Evolutionary conservation across 2,329 filamentous ascomycete genomes (phyloP), one percentile per base, ranked within the genome.

Genomic region (Fusarium oligoseptatum): DNA sequence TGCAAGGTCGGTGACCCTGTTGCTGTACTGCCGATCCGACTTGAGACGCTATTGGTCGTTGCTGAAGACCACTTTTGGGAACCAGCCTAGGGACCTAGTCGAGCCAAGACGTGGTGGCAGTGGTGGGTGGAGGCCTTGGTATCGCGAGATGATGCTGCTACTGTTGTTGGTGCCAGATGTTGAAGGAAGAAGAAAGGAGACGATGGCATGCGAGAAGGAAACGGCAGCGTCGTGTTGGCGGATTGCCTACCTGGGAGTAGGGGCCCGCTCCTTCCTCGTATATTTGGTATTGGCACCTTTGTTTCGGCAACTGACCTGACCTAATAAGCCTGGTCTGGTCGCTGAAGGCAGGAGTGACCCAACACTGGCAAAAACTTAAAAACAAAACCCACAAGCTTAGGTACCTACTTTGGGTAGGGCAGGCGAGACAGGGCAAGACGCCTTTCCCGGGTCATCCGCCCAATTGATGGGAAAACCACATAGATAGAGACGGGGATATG

Each of bases 11-110:
- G 56, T 62, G 64, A 74, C 64, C 68, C 67, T 62, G 70, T 69
- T 61, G 62, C 64, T 77, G 60, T 66, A 74, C 64, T 70, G 76
- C 66, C 74, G 72, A 78, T 77, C 76, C 55, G 66, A 76, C 71
- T 57, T 43, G 50, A 70, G 66, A 61, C 75, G 74, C 68, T 68
- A 68, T 70, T 65, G 67, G 60, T 55, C 41, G 67, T 70, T 61
- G 57, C 64, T 45, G n/a, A 61, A 41, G 32, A 32, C 56, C 65
- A 60, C 45, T 64, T 41, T 50, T 29, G 24, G 62, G 64, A 56
- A 62, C 29, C 45, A n/a, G 39, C 48, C 56, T 48, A 34, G 32
- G 32, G 32, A 48, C 43, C 43, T 66, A 34, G 66, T 43, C 68
- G 34, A 29, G 22, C 50, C 37, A 60, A 45, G 60, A 43, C 10